These are phyloP conservation scores for Acacia concinna DNA, from an alignment of 331 rosid genomes.

Conservation along the genomic window DNA sequence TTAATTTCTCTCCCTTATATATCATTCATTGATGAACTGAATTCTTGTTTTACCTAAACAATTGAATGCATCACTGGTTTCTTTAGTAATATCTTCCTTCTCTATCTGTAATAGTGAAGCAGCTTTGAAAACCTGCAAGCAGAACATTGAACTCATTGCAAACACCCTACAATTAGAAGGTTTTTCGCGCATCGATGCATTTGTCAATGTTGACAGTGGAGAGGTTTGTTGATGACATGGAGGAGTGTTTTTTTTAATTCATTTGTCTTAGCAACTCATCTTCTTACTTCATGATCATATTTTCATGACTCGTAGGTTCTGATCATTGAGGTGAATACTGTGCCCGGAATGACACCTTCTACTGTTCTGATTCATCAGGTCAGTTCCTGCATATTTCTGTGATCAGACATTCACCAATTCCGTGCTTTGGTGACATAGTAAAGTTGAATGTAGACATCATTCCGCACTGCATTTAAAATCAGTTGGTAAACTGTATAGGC, in stretches of 20 bases:
- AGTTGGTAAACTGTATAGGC: neutral
- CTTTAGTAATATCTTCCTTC: slow-evolving; percentile 14
- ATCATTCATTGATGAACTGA: neutral
- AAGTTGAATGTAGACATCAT: neutral
- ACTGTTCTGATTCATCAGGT: slow-evolving; percentile 98
- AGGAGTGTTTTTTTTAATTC: neutral
- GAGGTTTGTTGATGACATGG: slow-evolving; percentile 53
- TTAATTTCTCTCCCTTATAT: neutral
- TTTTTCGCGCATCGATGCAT: slow-evolving; percentile 92
- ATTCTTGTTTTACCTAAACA: neutral
- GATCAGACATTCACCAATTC: neutral
- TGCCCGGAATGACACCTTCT: slow-evolving; percentile 98
- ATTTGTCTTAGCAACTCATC: slow-evolving; percentile 5
- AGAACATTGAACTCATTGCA: slow-evolving; percentile 70
- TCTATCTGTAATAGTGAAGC: slow-evolving; percentile 46
- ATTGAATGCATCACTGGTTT: neutral
- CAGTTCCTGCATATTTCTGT: slow-evolving; percentile 3
- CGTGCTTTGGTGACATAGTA: neutral
- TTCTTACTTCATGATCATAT: slow-evolving; percentile 26
- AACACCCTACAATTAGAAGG: slow-evolving; percentile 84
- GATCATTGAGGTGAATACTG: slow-evolving; percentile 93
- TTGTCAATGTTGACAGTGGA: slow-evolving; percentile 82
- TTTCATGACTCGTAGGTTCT: slow-evolving; percentile 57
- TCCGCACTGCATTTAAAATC: neutral
- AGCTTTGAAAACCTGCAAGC: slow-evolving; percentile 72